Percentiles rank a stretch among this genome's conserved stretches.
Evolutionary conservation across 148 eudicot species (phyloP).

Genomic region (Pharnaceum exiguum): DNA sequence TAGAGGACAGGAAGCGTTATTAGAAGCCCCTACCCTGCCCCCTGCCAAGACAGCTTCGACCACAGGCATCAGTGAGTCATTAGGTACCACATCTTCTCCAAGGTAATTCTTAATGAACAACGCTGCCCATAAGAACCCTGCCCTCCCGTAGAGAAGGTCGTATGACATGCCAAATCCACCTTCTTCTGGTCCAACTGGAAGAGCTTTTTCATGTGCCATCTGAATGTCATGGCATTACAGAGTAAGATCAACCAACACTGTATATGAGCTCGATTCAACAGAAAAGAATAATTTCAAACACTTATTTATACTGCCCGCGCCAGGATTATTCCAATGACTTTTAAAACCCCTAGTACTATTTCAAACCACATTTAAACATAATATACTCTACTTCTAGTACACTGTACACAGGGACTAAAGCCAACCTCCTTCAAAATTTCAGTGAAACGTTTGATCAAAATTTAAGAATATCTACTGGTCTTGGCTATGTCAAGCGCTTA

Average conservation of each 20-base stretch:
- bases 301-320: not conserved
- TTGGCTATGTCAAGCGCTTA: too few species aligned
- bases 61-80: conserved; percentile 49
- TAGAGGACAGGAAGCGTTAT: conserved; percentile 45
- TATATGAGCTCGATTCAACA: not conserved
- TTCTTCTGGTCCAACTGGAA: conserved; percentile 78
- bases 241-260: not conserved
- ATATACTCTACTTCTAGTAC: too few species aligned
- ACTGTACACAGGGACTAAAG: too few species aligned
- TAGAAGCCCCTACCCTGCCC: conserved; percentile 73
- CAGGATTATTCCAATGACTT: too few species aligned
- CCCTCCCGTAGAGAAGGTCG: conserved; percentile 71
- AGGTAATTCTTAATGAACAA: conserved; percentile 56
- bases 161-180: conserved; percentile 92
- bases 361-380: too few species aligned
- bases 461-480: too few species aligned
- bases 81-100: conserved; percentile 40
- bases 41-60: conserved; percentile 72
- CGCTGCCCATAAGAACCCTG: conserved; percentile 83
- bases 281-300: not conserved
- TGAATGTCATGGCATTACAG: conserved; percentile 11
- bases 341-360: too few species aligned
- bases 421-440: too few species aligned
- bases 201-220: conserved; percentile 74
- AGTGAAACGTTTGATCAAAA: too few species aligned